Percentiles rank a stretch among this genome's conserved stretches.
Evolutionary conservation across 2,329 filamentous ascomycete species (phyloP).

Genomic region (Ophiognomonia clavigignenti-juglandacearum): DNA sequence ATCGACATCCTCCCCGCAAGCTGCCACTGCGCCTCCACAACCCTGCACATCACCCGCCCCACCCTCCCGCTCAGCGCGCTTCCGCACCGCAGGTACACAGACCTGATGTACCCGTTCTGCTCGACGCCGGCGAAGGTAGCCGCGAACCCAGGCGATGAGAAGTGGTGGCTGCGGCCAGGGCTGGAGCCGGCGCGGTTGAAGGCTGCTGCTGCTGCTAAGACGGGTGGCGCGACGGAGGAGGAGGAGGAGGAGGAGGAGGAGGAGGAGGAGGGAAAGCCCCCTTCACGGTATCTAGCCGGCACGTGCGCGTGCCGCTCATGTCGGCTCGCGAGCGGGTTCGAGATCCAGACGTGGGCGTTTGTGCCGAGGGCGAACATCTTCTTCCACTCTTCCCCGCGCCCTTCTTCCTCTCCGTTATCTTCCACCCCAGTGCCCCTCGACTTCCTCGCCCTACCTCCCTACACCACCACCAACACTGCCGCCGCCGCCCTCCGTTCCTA

Average conservation of each 20-base stretch:
- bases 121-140: conserved; percentile 23
- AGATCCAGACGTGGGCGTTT: conserved; percentile 63
- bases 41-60: background rate
- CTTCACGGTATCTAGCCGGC: conserved; percentile 50
- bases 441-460: background rate
- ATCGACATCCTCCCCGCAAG: background rate
- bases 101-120: conserved; percentile 46
- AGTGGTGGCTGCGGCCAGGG: conserved; percentile 53
- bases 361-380: conserved; percentile 53
- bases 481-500: conserved; percentile 29
- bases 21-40: background rate
- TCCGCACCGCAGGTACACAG: conserved; percentile 44
- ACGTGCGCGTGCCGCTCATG: conserved; percentile 60
- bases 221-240: too few relatives aligned
- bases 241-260: too few relatives aligned
- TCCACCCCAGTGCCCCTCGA: background rate
- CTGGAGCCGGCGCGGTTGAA: background rate
- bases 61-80: conserved; percentile 33
- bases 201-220: conserved; percentile 22
- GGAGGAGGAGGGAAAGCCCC: too few relatives aligned
- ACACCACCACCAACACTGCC: too few relatives aligned
- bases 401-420: too few relatives aligned
- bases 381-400: too few relatives aligned
- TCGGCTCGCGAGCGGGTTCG: conserved; percentile 54
- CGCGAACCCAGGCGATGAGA: conserved; percentile 42